Evolutionary conservation across 306 rosid species (phyloP), one percentile per base, ranked within the genome.

Genomic region (Ceratonia siliqua): DNA sequence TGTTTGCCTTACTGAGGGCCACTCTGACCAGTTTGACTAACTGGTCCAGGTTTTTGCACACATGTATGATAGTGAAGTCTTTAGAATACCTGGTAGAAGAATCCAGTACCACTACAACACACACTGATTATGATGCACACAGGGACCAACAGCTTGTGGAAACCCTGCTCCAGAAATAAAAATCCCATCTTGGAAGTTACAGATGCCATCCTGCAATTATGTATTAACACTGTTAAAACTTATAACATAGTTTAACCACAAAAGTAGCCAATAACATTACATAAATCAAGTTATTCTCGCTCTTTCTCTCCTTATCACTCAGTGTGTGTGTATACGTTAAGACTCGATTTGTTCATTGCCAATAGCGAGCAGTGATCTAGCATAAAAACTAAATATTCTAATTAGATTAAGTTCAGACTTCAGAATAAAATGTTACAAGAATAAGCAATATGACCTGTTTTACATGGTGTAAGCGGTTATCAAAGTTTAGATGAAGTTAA

Each of bases 181-280:
- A 94, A 94, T 48, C 98, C 98, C 90, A 91, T 91, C 90, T 94
- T 94, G 54, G 98, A 94, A 78, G 89, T 89, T 42, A 94, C 98
- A 62, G 98, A 91, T 62, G 98, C 91, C 90, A 94, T 88, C 92
- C 98, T 94, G 90, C 85, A 88, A 62, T 72, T 25, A 63, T 25
- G 35, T 22, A 68, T 65, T 71, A 69, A 54, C 66, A 46, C 50
- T 25, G 57, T 24, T 61, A 61, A 63, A 33, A 27, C 21, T 22
- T 25, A 49, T 63, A 57, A 59, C 63, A 67, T 20, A 38, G 36
- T 6, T 30, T 28, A 15, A 42, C 39, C 36, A 65, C 38, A 65
- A 24, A 8, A 42, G 21, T 13, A 66, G 56, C 39, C 12, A 46
- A 25, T 67, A 64, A 32, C 49, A 13, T 64, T 55, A 11, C 48